These are phyloP conservation scores for Tephrocybe sp. DNA, from an alignment of 768 basidiomycete genomes.

Conservation along the genomic window DNA sequence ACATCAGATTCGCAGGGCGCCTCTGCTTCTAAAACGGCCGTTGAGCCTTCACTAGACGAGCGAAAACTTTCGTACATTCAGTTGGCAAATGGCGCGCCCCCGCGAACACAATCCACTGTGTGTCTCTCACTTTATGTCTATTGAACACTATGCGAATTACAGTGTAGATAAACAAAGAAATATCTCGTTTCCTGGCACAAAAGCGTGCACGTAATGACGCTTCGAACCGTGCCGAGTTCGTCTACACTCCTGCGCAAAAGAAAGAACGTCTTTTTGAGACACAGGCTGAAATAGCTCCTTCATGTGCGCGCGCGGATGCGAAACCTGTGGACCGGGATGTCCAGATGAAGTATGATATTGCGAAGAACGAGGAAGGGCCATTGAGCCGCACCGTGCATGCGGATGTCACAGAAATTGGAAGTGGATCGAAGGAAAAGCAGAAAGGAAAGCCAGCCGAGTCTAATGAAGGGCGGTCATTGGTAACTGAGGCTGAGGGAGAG, in stretches of 20 bases:
- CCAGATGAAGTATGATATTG: constrained; percentile 86
- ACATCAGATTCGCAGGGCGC: constrained; percentile 8
- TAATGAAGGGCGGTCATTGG: not conserved
- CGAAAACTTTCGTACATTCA: constrained; percentile 66
- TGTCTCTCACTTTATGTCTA: constrained; percentile 21
- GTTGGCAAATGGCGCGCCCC: constrained; percentile 39
- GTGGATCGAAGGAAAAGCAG: constrained; percentile 9
- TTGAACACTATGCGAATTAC: constrained; percentile 1
- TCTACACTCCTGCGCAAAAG: constrained; percentile 57
- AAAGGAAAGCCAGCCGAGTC: constrained; percentile 14
- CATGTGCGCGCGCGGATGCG: constrained; percentile 76
- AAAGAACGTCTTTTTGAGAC: constrained; percentile 36
- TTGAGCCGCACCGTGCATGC: constrained; percentile 51
- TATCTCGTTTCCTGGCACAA: constrained; percentile 67
- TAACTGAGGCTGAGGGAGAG: constrained; percentile 13
- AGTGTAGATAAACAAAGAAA: constrained; percentile 61
- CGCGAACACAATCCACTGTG: constrained; percentile 59
- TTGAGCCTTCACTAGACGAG: constrained; percentile 47
- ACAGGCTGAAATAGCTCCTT: constrained; percentile 26
- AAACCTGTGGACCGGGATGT: constrained; percentile 67
- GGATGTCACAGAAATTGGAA: not conserved
- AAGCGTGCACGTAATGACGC: constrained; percentile 71
- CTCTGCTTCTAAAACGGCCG: not conserved
- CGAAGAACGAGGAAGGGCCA: constrained; percentile 80
- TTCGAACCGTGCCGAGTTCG: constrained; percentile 76